Percentiles rank a stretch among this genome's conserved stretches.
Conservation (phyloP, 2,329 filamentous ascomycete species). For the Xylariaceae sp. region DNA sequence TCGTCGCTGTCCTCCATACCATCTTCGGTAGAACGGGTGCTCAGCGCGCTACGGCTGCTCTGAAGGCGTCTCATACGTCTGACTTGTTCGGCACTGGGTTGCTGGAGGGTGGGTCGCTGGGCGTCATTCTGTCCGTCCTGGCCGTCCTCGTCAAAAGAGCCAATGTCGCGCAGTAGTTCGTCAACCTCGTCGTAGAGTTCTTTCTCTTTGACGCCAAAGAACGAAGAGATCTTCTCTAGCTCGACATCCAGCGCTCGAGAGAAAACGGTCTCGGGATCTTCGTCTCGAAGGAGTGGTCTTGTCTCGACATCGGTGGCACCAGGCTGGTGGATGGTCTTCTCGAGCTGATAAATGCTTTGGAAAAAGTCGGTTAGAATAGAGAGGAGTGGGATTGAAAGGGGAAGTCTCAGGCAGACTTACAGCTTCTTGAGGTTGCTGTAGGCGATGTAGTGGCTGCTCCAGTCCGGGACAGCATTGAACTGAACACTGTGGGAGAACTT, state of each 20-base stretch:
- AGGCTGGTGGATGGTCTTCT: constrained; percentile 78
- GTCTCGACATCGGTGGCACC: constrained; percentile 76
- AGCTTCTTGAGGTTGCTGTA: constrained; percentile 99
- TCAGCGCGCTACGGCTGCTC: constrained; percentile 49
- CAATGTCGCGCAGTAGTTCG: constrained; percentile 76
- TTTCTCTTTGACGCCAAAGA: constrained; percentile 87
- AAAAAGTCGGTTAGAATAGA: constrained; percentile 4
- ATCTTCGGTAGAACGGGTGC: constrained; percentile 60
- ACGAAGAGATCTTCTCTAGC: constrained; percentile 90
- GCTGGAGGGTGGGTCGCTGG: constrained; percentile 35
- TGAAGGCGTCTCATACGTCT: constrained; percentile 46
- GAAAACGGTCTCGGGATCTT: constrained; percentile 84
- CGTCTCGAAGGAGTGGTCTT: constrained; percentile 77
- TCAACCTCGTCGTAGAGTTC: constrained; percentile 85
- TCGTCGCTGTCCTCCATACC: constrained; percentile 64
- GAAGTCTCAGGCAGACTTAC: constrained; percentile 58
- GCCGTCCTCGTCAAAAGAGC: constrained; percentile 66
- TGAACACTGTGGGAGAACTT: constrained; percentile 99
- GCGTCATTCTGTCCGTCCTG: constrained; percentile 47
- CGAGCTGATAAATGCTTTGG: constrained; percentile 87
- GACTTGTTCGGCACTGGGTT: constrained; percentile 45
- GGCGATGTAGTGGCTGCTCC: constrained; percentile 96
- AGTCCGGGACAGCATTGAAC: constrained; percentile 99
- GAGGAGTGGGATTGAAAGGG: not conserved
- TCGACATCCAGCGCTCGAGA: constrained; percentile 82